Evolutionary conservation across 371 early-diverging fungal species (phyloP).

Genomic region (Rhizopus sp.): DNA sequence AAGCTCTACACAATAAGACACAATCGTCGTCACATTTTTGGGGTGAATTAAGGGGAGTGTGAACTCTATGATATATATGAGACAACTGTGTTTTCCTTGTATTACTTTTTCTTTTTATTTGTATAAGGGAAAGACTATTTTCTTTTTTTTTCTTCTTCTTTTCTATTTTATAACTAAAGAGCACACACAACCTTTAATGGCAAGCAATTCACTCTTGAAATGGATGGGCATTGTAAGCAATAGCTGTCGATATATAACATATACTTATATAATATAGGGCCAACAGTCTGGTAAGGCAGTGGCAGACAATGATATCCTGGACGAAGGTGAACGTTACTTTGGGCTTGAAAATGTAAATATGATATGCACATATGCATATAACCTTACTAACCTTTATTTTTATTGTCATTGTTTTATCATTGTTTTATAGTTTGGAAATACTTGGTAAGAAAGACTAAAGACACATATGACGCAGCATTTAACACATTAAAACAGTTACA

Average conservation of each 20-base stretch:
- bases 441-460: slow-evolving; percentile 62
- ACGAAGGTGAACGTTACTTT: slow-evolving; percentile 74
- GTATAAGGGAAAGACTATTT: not conserved
- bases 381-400: not conserved
- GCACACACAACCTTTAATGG: slow-evolving; percentile 16
- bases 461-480: not conserved
- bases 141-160: slow-evolving; percentile 2
- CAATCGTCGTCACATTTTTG: too few species aligned
- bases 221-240: slow-evolving; percentile 77
- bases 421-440: slow-evolving; percentile 82
- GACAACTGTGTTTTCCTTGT: too few species aligned
- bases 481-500: slow-evolving; percentile 65
- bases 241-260: not conserved
- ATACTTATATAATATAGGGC: slow-evolving; percentile 28
- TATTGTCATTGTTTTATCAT: not conserved
- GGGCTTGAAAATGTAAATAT: slow-evolving; percentile 88
- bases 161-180: not conserved
- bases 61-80: too few species aligned
- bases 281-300: slow-evolving; percentile 43
- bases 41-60: too few species aligned
- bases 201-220: slow-evolving; percentile 79
- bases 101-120: not conserved
- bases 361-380: not conserved
- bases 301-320: slow-evolving; percentile 32
- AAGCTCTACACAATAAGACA: too few species aligned